Evolutionary conservation across 2,329 filamentous ascomycete genomes (phyloP).

Genomic region (Aspergillus hortae): DNA sequence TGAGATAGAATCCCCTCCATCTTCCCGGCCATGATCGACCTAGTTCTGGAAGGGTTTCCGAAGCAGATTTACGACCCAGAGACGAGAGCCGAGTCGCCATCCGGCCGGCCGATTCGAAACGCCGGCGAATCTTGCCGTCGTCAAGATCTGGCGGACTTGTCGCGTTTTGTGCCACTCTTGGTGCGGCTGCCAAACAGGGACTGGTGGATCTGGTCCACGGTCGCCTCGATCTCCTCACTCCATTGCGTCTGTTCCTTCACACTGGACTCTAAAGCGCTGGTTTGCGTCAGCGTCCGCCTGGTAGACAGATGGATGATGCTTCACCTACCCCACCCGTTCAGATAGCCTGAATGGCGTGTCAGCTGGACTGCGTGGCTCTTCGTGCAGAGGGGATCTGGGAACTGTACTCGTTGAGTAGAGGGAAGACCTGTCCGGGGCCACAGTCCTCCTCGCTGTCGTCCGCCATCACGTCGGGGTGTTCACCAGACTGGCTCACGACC

Average conservation of each 20-base stretch:
- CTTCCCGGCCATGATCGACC: background rate
- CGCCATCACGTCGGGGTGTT: too few species aligned
- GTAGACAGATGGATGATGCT: background rate
- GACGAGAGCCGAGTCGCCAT: background rate
- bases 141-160: background rate
- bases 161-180: background rate
- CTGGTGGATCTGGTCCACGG: background rate
- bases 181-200: background rate
- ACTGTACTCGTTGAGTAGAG: background rate
- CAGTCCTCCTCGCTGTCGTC: too few species aligned
- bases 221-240: too few species aligned
- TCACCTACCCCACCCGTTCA: background rate
- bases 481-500: too few species aligned
- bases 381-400: background rate
- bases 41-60: too few species aligned
- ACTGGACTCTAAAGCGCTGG: background rate
- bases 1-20: background rate
- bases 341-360: background rate
- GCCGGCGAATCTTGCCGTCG: background rate
- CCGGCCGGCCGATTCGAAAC: background rate
- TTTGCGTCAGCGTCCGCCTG: background rate
- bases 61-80: background rate
- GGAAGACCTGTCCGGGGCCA: background rate
- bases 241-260: too few species aligned
- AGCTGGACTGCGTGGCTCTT: background rate